Evolutionary conservation across 768 basidiomycete species (phyloP).

Genomic region (Crassisporium funariophilum): DNA sequence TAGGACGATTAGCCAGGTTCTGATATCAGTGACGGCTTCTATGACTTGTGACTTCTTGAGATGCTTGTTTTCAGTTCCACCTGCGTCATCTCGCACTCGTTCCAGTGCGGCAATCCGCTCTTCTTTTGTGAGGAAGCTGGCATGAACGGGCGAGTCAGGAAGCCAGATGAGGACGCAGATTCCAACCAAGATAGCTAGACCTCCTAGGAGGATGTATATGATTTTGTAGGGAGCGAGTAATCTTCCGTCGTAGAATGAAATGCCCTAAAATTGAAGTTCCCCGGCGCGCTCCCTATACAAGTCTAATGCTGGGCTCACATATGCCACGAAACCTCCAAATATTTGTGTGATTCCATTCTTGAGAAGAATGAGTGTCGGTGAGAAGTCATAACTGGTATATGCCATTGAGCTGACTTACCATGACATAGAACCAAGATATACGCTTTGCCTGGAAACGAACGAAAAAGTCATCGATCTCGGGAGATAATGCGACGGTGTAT

Average conservation of each 20-base stretch:
- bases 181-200: constrained; percentile 60
- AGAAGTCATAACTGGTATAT: neutral
- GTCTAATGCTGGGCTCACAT: constrained; percentile 42
- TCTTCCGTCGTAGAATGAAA: constrained; percentile 55
- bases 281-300: too few relatives aligned
- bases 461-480: neutral
- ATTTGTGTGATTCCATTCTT: constrained; percentile 62
- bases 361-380: neutral
- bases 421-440: constrained; percentile 68
- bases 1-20: constrained; percentile 65
- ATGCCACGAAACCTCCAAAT: constrained; percentile 68
- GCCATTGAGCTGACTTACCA: constrained; percentile 39
- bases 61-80: constrained; percentile 61
- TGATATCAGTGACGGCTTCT: constrained; percentile 57
- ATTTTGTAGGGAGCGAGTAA: constrained; percentile 60
- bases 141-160: constrained; percentile 67
- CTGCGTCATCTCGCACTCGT: constrained; percentile 66
- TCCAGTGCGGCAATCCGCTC: constrained; percentile 66
- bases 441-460: constrained; percentile 45
- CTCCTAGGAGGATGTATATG: constrained; percentile 61
- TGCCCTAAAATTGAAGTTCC: constrained; percentile 40
- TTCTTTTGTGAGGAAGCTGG: constrained; percentile 54
- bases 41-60: constrained; percentile 60
- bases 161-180: constrained; percentile 58
- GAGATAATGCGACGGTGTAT: neutral